Conservation (phyloP, 1,284 basidiomycete species). For the Austroboletus niveus region DNA sequence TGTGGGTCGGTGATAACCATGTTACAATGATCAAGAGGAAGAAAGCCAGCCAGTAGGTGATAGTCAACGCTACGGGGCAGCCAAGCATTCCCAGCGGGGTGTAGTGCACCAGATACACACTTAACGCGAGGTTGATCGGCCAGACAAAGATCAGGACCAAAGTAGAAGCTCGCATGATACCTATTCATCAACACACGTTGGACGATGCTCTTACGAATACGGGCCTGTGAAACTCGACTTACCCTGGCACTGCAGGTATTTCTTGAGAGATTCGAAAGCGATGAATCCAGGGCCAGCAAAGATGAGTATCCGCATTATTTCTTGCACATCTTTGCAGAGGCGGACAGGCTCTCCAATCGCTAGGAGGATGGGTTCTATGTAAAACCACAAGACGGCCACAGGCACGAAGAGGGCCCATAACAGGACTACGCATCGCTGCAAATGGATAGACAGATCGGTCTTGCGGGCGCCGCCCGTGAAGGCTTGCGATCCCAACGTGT, state of each 20-base stretch:
- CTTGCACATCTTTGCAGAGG: slow-evolving; percentile 59
- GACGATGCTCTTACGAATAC: neutral
- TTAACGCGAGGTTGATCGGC: slow-evolving; percentile 63
- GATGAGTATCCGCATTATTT: slow-evolving; percentile 60
- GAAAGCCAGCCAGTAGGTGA: slow-evolving; percentile 71
- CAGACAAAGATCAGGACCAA: slow-evolving; percentile 55
- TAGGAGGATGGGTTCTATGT: slow-evolving; percentile 57
- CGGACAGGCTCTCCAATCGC: slow-evolving; percentile 57
- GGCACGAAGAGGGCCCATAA: slow-evolving; percentile 65
- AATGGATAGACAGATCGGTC: slow-evolving; percentile 64
- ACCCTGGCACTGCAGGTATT: slow-evolving; percentile 80
- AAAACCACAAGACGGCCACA: slow-evolving; percentile 58
- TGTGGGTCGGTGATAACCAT: slow-evolving; percentile 49
- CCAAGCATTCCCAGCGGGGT: slow-evolving; percentile 62
- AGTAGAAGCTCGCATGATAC: slow-evolving; percentile 73
- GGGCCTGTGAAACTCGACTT: slow-evolving; percentile 12
- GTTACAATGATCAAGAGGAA: slow-evolving; percentile 49
- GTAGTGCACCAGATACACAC: slow-evolving; percentile 57
- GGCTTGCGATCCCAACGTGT: slow-evolving; percentile 73
- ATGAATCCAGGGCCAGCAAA: slow-evolving; percentile 70
- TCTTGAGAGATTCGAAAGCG: slow-evolving; percentile 74
- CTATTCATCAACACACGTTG: slow-evolving; percentile 33
- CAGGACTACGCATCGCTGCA: slow-evolving; percentile 64
- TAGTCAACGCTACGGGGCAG: slow-evolving; percentile 61
- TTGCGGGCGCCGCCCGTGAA: slow-evolving; percentile 60